A percentile compares a stretch with the other conserved stretches of the same genome.
Evolutionary conservation across 306 rosid species (phyloP).

Genomic region (Begonia loranthoides): DNA sequence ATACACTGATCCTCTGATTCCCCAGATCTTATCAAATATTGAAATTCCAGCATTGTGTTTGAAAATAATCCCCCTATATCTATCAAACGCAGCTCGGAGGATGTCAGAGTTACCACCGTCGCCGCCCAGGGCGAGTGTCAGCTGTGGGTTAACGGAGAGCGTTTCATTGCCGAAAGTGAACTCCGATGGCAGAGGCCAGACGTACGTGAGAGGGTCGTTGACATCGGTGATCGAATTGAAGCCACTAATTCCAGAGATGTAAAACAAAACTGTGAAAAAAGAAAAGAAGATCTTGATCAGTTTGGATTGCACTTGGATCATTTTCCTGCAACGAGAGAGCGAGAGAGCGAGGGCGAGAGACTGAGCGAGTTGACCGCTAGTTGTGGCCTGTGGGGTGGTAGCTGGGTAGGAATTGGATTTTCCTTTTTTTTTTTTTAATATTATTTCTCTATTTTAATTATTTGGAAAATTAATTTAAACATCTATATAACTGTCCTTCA

Average conservation of each 20-base stretch:
- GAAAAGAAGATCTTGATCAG: conserved; percentile 1
- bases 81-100: conserved; percentile 49
- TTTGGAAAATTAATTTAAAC: no score
- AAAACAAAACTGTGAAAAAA: conserved; percentile 13
- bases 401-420: no score
- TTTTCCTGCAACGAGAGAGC: neutral
- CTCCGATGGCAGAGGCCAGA: conserved; percentile 79
- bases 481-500: no score
- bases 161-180: conserved; percentile 41
- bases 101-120: conserved; percentile 34
- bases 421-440: no score
- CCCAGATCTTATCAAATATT: conserved; percentile 22
- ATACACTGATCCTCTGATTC: conserved; percentile 9
- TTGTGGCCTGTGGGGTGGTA: no score
- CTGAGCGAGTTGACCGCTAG: no score
- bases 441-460: no score
- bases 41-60: conserved; percentile 24
- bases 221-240: neutral
- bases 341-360: no score
- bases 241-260: conserved; percentile 14
- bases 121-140: conserved; percentile 31
- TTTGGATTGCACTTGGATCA: conserved; percentile 1
- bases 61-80: conserved; percentile 58
- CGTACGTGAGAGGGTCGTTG: conserved; percentile 22
- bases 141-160: conserved; percentile 18